Evolutionary conservation across 345 rosid genomes (phyloP), one percentile per base, ranked within the genome.

Genomic region (Carallia pectinifolia): DNA sequence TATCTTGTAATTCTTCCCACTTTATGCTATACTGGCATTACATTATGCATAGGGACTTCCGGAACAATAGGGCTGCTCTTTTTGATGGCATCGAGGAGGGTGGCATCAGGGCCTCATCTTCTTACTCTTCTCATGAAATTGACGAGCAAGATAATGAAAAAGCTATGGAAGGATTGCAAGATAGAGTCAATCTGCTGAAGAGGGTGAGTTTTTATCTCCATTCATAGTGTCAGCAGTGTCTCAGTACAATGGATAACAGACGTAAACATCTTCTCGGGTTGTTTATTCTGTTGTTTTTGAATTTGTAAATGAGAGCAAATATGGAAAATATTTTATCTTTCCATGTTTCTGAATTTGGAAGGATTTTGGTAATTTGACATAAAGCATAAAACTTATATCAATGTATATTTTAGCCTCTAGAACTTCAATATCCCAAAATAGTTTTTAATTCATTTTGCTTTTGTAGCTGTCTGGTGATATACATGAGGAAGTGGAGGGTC

Each of bases 21-120:
- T 61, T 47, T 6, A 7, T 30, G 15, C 16, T 44, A 44, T 37
- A 12, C 38, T 67, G 30, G n/a, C 31, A 18, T 53, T 31, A 16
- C 54, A 39, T 29, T 38, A 7, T 37, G 38, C 76, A 56, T 80
- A 91, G 97, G 90, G 98, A 94, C 69, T 66, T 75, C 55, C 96
- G 91, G 40, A 86, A 82, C 71, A 83, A 74, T 68, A 89, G 90
- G 81, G 79, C 84, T 64, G 80, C 90, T 50, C 93, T 91, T 53
- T 94, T 91, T 81, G 96, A 94, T 81, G 96, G 96, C 63, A 87
- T 91, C 15, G 98, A 90, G 80, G 98, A 91, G 78, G 97, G 97
- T 77, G 97, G 98, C 77, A 89, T 94, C 71, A 86, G 97, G 83
- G 95, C 95, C 40, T 78, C 90, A 5, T 77, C 98, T 77, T 85